Percentiles rank a stretch among this genome's conserved stretches.
These are phyloP conservation scores for Solanum stenotomum DNA, from an alignment of 257 asterid species.

Conservation along the genomic window DNA sequence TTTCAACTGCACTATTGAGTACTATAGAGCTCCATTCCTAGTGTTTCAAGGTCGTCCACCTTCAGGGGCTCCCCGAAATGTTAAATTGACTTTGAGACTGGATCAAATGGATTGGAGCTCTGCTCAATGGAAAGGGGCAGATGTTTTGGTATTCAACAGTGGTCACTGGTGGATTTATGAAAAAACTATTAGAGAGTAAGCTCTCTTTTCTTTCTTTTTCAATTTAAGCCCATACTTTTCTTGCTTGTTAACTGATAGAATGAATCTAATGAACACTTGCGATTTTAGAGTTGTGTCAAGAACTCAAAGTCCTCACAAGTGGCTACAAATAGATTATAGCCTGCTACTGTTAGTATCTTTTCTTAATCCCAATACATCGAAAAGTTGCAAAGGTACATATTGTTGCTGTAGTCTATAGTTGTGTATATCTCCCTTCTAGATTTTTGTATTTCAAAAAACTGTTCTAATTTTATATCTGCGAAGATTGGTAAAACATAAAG, in stretches of 20 bases:
- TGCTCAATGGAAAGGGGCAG: slow-evolving; percentile 60
- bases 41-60: slow-evolving; percentile 84
- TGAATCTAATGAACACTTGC: not conserved
- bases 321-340: not conserved
- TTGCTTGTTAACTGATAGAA: not conserved
- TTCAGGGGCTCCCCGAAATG: slow-evolving; percentile 27
- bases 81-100: slow-evolving; percentile 56
- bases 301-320: not conserved
- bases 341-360: not conserved
- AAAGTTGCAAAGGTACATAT: not conserved
- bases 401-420: not conserved
- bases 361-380: not conserved
- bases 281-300: not conserved
- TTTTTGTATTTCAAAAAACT: not conserved
- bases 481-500: not conserved
- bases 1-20: slow-evolving; percentile 74
- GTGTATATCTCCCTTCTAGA: not conserved
- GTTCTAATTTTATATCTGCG: not conserved
- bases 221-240: not conserved
- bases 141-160: slow-evolving; percentile 66
- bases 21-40: slow-evolving; percentile 79
- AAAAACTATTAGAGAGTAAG: slow-evolving; percentile 69
- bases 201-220: not conserved
- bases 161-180: slow-evolving; percentile 97
- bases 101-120: slow-evolving; percentile 91